phyloP scores from a whole-genome alignment of 495 filamentous ascomycete species.

The Xylaria castorea region DNA sequence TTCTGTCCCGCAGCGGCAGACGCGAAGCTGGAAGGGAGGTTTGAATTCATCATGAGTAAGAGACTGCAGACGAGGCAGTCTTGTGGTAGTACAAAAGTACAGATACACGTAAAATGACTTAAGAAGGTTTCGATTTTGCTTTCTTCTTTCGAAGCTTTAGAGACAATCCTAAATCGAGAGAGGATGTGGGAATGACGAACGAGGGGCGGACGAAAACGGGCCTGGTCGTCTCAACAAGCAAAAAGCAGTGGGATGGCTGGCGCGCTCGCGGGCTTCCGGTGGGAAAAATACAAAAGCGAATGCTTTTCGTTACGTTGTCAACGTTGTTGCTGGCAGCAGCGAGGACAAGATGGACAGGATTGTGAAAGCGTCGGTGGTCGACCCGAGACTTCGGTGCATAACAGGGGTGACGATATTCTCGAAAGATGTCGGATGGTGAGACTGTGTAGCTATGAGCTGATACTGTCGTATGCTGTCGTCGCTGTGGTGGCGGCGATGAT shows the following conservation, averaged over 20 bases:
- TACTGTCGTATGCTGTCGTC: neutral
- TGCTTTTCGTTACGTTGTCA: neutral
- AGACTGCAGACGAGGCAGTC: conserved; percentile 26
- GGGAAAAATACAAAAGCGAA: neutral
- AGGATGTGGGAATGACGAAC: conserved; percentile 20
- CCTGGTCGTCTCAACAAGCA: neutral
- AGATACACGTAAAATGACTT: neutral
- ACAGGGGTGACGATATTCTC: conserved; percentile 7
- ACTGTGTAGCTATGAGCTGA: neutral
- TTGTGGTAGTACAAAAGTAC: conserved; percentile 20
- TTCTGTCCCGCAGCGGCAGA: conserved; percentile 80
- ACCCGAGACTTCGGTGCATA: conserved; percentile 18
- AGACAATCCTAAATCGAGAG: conserved; percentile 14
- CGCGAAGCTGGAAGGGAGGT: conserved; percentile 83
- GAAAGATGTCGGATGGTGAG: conserved; percentile 1
- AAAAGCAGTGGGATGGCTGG: conserved; percentile 11
- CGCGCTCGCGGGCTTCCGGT: conserved; percentile 1
- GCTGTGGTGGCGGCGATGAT: conserved; percentile 9
- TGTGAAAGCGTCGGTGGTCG: conserved; percentile 1
- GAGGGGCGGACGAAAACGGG: neutral
- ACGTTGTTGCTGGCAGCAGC: conserved; percentile 13
- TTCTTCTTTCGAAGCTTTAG: conserved; percentile 10
- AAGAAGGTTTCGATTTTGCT: neutral
- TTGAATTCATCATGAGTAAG: conserved; percentile 67
- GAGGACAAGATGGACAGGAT: neutral